Conservation (phyloP, 345 rosid genomes). For the Lepidium africanum region DNA sequence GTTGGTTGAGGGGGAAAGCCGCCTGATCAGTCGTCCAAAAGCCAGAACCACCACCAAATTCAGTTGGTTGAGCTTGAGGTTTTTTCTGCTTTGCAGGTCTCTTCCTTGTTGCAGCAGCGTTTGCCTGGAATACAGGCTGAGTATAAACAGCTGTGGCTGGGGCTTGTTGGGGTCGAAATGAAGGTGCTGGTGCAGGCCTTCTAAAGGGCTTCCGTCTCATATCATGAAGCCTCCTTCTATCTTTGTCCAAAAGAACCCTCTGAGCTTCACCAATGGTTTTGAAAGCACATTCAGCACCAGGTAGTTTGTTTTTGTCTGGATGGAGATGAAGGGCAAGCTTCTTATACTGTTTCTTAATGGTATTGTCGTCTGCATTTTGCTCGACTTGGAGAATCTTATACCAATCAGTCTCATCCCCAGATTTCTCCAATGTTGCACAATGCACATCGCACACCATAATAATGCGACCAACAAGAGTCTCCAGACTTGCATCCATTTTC, state of each 20-base stretch:
- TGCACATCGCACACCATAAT: slow-evolving; percentile 83
- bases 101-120: slow-evolving; percentile 4
- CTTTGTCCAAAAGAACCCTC: slow-evolving; percentile 60
- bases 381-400: slow-evolving; percentile 75
- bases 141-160: slow-evolving; percentile 15
- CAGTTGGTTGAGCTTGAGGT: slow-evolving; percentile 36
- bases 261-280: slow-evolving; percentile 86
- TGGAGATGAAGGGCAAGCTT: slow-evolving; percentile 83
- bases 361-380: slow-evolving; percentile 48
- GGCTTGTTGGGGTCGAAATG: slow-evolving; percentile 33
- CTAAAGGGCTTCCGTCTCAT: slow-evolving; percentile 29
- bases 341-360: slow-evolving; percentile 79
- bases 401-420: slow-evolving; percentile 78
- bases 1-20: slow-evolving; percentile 24
- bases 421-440: slow-evolving; percentile 53
- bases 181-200: slow-evolving; percentile 26
- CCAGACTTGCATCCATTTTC: slow-evolving; percentile 51
- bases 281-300: slow-evolving; percentile 94
- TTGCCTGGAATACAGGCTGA: slow-evolving; percentile 25
- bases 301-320: slow-evolving; percentile 86
- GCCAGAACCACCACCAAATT: slow-evolving; percentile 25
- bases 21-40: slow-evolving; percentile 52
- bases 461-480: slow-evolving; percentile 56
- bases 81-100: slow-evolving; percentile 29
- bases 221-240: slow-evolving; percentile 55